A percentile compares a stretch with the other conserved stretches of the same genome.
Conservation (phyloP, 495 filamentous ascomycete genomes). For the Aspergillus olivimuriae region DNA sequence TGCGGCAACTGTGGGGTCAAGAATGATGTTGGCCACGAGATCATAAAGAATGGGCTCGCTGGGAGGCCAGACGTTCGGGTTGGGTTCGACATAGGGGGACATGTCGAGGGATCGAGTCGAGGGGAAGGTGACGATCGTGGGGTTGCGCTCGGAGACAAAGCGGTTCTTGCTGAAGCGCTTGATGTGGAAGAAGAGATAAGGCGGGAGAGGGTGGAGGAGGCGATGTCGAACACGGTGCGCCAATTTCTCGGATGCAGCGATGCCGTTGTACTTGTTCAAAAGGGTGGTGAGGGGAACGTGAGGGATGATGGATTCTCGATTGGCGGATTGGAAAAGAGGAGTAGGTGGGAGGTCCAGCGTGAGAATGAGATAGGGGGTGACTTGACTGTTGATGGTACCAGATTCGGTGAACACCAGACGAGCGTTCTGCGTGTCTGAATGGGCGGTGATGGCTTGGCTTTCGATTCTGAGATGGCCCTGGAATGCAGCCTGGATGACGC, state of each 20-base stretch:
- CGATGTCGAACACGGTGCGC: constrained; percentile 82
- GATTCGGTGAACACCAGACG: constrained; percentile 93
- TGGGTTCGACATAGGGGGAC: constrained; percentile 79
- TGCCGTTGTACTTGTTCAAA: constrained; percentile 89
- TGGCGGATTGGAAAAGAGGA: constrained; percentile 93
- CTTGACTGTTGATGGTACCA: constrained; percentile 66
- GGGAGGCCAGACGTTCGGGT: constrained; percentile 50
- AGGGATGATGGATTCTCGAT: constrained; percentile 89
- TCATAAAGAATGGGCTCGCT: constrained; percentile 93
- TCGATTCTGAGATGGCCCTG: constrained; percentile 89
- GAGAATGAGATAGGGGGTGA: constrained; percentile 76
- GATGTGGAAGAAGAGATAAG: constrained; percentile 89
- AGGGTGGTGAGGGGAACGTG: constrained; percentile 88
- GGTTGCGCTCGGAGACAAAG: constrained; percentile 92
- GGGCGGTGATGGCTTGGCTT: constrained; percentile 88
- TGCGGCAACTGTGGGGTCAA: constrained; percentile 63
- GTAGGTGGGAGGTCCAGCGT: constrained; percentile 89
- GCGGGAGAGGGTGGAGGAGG: constrained; percentile 85
- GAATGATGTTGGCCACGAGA: constrained; percentile 88
- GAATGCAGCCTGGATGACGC: constrained; percentile 84
- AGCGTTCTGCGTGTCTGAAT: constrained; percentile 74
- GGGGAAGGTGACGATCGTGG: constrained; percentile 95
- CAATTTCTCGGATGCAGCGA: constrained; percentile 79
- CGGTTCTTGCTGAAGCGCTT: constrained; percentile 96
- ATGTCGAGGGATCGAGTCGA: constrained; percentile 72